Evolutionary conservation across 768 basidiomycete species (phyloP).

Genomic region (Xerocomellus amylosporus): DNA sequence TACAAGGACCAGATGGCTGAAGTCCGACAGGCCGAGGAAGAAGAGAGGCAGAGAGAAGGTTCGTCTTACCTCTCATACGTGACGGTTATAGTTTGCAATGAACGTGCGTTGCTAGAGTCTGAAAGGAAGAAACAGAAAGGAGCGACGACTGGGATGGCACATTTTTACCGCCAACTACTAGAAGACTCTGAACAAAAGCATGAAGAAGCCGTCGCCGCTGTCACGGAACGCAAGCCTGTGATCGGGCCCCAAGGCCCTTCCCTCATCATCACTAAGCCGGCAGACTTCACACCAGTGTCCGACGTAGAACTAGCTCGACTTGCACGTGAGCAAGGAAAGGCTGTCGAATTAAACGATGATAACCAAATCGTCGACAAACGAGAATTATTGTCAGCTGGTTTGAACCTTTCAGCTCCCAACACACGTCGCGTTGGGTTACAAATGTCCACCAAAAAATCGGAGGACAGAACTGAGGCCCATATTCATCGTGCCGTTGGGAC

Average conservation of each 20-base stretch:
- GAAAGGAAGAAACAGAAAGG: slow-evolving; percentile 60
- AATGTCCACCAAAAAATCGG: slow-evolving; percentile 23
- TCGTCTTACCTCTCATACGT: slow-evolving; percentile 19
- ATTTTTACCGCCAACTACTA: slow-evolving; percentile 77
- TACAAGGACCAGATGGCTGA: slow-evolving; percentile 97
- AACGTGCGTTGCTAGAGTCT: slow-evolving; percentile 37
- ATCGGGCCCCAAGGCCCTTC: slow-evolving; percentile 61
- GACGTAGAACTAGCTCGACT: slow-evolving; percentile 71
- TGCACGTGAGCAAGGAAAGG: slow-evolving; percentile 73
- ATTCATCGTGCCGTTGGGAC: slow-evolving; percentile 78
- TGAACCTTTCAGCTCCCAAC: slow-evolving; percentile 85
- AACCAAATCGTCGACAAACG: slow-evolving; percentile 97
- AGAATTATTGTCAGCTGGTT: slow-evolving; percentile 83
- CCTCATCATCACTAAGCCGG: slow-evolving; percentile 74
- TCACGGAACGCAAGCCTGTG: slow-evolving; percentile 46
- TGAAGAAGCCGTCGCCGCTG: slow-evolving; percentile 82
- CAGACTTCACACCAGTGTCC: slow-evolving; percentile 57
- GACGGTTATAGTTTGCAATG: background rate
- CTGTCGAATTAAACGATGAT: slow-evolving; percentile 94
- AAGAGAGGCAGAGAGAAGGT: slow-evolving; percentile 90
- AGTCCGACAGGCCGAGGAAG: slow-evolving; percentile 86
- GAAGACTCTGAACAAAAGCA: slow-evolving; percentile 81
- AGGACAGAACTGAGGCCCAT: slow-evolving; percentile 35
- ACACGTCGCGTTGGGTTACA: slow-evolving; percentile 65
- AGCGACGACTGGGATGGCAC: slow-evolving; percentile 71